A percentile compares a stretch with the other conserved stretches of the same genome.
Evolutionary conservation across 495 filamentous ascomycete species (phyloP).

Genomic region (Aspergillus sclerotiicarbonarius): DNA sequence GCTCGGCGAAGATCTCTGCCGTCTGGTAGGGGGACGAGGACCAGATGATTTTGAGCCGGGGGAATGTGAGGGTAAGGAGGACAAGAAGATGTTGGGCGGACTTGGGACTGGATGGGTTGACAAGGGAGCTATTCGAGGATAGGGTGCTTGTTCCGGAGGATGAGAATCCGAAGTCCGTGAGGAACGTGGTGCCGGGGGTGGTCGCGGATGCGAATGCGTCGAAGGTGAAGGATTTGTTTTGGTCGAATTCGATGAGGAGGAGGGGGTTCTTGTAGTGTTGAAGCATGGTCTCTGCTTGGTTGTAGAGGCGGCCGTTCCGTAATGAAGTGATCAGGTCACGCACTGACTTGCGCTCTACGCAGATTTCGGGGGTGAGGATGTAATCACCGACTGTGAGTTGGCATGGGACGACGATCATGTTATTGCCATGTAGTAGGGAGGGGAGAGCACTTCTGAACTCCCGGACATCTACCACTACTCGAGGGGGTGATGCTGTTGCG

Average conservation of each 20-base stretch:
- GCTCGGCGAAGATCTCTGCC: constrained; percentile 89
- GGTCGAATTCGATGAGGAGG: constrained; percentile 96
- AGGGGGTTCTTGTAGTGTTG: constrained; percentile 87
- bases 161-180: constrained; percentile 63
- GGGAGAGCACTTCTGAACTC: constrained; percentile 93
- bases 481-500: constrained; percentile 87
- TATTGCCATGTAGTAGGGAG: constrained; percentile 83
- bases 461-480: constrained; percentile 91
- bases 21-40: constrained; percentile 92
- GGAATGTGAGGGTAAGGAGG: constrained; percentile 89
- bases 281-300: constrained; percentile 91
- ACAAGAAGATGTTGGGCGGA: constrained; percentile 93
- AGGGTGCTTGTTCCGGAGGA: constrained; percentile 57
- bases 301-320: constrained; percentile 85
- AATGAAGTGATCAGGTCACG: constrained; percentile 89
- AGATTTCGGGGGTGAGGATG: constrained; percentile 84
- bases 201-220: constrained; percentile 71
- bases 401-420: constrained; percentile 83
- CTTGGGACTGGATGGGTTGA: constrained; percentile 49
- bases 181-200: constrained; percentile 35
- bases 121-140: constrained; percentile 38
- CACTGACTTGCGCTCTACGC: constrained; percentile 91
- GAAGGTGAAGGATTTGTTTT: constrained; percentile 94
- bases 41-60: constrained; percentile 87
- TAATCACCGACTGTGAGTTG: constrained; percentile 98